Conservation (phyloP, 495 filamentous ascomycete species). For the Neurospora sublineolata region DNA sequence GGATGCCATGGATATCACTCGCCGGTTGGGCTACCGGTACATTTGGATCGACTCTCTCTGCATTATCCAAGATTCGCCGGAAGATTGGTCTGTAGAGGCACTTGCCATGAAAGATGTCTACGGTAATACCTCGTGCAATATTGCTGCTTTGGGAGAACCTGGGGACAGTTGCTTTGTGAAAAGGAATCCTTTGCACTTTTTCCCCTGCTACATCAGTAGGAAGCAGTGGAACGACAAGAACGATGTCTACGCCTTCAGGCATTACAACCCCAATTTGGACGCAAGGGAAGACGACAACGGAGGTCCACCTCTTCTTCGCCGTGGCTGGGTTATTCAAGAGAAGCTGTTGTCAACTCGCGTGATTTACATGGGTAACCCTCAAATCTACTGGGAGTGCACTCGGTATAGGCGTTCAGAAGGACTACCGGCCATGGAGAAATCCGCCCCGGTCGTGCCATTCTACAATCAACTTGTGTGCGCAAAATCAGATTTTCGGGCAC, state of each 20-base stretch:
- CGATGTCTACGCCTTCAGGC: background rate
- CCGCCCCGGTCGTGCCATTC: background rate
- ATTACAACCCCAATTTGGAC: background rate
- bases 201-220: background rate
- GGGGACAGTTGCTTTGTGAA: background rate
- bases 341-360: background rate
- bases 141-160: background rate
- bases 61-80: constrained; percentile 18
- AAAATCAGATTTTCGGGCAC: background rate
- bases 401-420: background rate
- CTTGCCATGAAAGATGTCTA: background rate
- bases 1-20: constrained; percentile 13
- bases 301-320: background rate
- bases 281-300: background rate
- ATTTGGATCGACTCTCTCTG: constrained; percentile 26
- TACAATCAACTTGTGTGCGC: background rate
- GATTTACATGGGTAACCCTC: background rate
- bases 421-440: background rate
- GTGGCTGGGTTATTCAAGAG: background rate
- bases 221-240: background rate
- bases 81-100: background rate
- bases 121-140: background rate
- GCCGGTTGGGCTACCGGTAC: constrained; percentile 11
- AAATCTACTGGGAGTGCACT: background rate
- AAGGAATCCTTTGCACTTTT: background rate